Evolutionary conservation across 1,139 yeast genomes (phyloP).

Genomic region (Lodderomyces metapsilosis): DNA sequence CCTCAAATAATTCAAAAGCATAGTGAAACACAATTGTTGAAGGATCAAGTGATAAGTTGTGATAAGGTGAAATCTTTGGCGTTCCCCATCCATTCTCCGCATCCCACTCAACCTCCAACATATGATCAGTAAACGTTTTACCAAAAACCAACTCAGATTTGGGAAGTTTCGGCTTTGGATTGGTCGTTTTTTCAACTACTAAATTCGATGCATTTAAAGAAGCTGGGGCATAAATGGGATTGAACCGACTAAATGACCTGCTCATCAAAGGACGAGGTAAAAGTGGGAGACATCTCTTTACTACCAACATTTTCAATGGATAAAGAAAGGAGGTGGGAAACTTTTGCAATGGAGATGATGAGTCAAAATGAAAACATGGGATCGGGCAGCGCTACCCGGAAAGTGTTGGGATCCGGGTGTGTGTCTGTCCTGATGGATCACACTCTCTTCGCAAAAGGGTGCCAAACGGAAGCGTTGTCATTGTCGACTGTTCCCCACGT

Average conservation of each 20-base stretch:
- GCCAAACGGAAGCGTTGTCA: too few relatives aligned
- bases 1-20: slow-evolving; percentile 94
- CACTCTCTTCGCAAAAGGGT: too few relatives aligned
- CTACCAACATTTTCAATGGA: neutral
- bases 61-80: slow-evolving; percentile 86
- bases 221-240: slow-evolving; percentile 6
- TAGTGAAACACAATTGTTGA: slow-evolving; percentile 89
- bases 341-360: neutral
- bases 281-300: neutral
- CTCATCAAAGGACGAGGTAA: neutral
- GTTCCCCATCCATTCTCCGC: slow-evolving; percentile 75
- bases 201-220: slow-evolving; percentile 68
- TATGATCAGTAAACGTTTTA: slow-evolving; percentile 83
- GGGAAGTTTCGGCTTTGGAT: slow-evolving; percentile 70
- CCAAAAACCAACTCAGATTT: slow-evolving; percentile 84
- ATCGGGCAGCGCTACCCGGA: too few relatives aligned
- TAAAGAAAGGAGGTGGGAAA: neutral
- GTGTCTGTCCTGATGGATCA: too few relatives aligned
- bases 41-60: slow-evolving; percentile 74
- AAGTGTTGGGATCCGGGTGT: too few relatives aligned
- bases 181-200: slow-evolving; percentile 50
- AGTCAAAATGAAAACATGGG: too few relatives aligned
- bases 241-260: slow-evolving; percentile 6
- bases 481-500: too few relatives aligned
- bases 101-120: slow-evolving; percentile 87